A percentile compares a stretch with the other conserved stretches of the same genome.
Evolutionary conservation across 2,329 filamentous ascomycete species (phyloP).

Genomic region (Cadophora luteo-olivacea): DNA sequence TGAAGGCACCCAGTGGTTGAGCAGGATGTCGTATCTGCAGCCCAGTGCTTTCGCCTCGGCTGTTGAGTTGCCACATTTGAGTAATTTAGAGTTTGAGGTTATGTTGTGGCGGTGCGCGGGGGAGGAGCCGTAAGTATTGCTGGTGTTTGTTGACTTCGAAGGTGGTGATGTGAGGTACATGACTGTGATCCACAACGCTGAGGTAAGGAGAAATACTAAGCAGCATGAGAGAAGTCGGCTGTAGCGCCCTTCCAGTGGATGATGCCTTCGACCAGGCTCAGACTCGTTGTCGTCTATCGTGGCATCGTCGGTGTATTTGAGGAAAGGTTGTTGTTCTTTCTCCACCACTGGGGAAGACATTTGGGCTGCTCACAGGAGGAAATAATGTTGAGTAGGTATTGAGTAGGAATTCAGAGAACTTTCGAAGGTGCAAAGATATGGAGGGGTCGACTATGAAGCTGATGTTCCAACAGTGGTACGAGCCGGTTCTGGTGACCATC

Average conservation of each 20-base stretch:
- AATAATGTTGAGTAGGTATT: neutral
- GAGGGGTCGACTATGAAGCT: neutral
- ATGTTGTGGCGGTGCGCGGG: constrained; percentile 22
- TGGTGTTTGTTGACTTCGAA: neutral
- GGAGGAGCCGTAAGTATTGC: neutral
- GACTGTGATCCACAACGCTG: constrained; percentile 20
- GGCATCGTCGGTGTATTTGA: constrained; percentile 19
- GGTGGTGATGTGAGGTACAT: constrained; percentile 10
- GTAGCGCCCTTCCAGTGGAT: neutral
- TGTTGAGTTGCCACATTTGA: constrained; percentile 22
- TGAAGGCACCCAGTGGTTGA: constrained; percentile 27
- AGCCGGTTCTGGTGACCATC: neutral
- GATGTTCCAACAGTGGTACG: neutral
- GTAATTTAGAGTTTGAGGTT: constrained; percentile 17
- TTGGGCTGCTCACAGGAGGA: neutral
- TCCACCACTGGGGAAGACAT: neutral
- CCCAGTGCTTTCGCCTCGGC: constrained; percentile 12
- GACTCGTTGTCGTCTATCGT: neutral
- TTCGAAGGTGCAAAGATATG: neutral
- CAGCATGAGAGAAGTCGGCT: constrained; percentile 16
- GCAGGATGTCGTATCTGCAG: constrained; percentile 26
- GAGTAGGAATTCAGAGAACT: neutral
- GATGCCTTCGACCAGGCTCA: neutral
- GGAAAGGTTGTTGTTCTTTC: constrained; percentile 22
- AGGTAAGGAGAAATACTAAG: constrained; percentile 20